Conservation (phyloP, 1,284 basidiomycete genomes). For the Cutaneotrichosporon mucoides region DNA sequence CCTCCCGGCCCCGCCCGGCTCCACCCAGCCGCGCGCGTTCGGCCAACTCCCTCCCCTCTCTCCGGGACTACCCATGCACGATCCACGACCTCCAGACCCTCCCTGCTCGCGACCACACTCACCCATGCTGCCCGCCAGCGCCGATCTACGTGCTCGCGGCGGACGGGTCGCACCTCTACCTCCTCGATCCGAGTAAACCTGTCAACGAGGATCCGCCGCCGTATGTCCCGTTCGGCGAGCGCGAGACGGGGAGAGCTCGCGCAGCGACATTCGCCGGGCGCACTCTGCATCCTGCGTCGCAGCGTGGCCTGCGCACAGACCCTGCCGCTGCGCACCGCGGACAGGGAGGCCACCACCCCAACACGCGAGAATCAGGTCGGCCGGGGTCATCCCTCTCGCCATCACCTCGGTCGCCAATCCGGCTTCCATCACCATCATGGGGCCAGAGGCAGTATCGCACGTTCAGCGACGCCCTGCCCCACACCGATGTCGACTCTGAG, state of each 20-base stretch:
- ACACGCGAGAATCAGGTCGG: too few relatives aligned
- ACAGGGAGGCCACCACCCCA: too few relatives aligned
- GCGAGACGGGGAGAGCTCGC: not conserved
- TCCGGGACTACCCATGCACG: not conserved
- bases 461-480: too few relatives aligned
- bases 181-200: conserved; percentile 32
- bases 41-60: not conserved
- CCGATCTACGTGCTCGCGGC: conserved; percentile 44
- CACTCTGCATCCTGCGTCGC: too few relatives aligned
- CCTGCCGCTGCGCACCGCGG: too few relatives aligned
- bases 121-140: not conserved
- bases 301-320: too few relatives aligned
- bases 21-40: not conserved
- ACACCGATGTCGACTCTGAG: too few relatives aligned
- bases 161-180: conserved; percentile 39
- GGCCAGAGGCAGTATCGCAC: too few relatives aligned
- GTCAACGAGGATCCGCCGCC: conserved; percentile 40
- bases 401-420: too few relatives aligned
- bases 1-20: not conserved
- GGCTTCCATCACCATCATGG: too few relatives aligned
- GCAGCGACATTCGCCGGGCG: not conserved
- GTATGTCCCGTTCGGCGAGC: conserved; percentile 28
- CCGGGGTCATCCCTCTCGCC: too few relatives aligned
- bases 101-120: not conserved
- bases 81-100: not conserved